These are phyloP conservation scores for Colletotrichum ledebouriae DNA, from an alignment of 2,329 filamentous ascomycete species.

Conservation along the genomic window DNA sequence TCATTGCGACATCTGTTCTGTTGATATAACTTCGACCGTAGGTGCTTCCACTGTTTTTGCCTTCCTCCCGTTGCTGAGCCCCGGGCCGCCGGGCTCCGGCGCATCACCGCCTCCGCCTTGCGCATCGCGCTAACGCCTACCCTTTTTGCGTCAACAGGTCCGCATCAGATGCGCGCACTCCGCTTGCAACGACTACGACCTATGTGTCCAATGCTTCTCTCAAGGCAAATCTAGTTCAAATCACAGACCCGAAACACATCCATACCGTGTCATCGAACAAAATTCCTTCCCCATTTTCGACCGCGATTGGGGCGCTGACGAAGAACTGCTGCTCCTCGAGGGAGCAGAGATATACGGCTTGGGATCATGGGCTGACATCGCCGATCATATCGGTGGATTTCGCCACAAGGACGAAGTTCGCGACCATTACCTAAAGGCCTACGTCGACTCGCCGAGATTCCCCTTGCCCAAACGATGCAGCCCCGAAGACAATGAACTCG, in stretches of 20 bases:
- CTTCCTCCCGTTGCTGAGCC: constrained; percentile 13
- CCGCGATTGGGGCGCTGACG: constrained; percentile 95
- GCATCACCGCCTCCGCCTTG: constrained; percentile 18
- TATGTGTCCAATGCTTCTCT: constrained; percentile 95
- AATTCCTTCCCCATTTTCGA: constrained; percentile 98
- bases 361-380: constrained; percentile 97
- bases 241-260: constrained; percentile 88
- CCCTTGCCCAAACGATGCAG: constrained; percentile 89
- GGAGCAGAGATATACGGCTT: constrained; percentile 96
- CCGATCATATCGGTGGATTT: constrained; percentile 97
- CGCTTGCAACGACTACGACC: constrained; percentile 92
- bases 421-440: constrained; percentile 92
- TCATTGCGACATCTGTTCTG: constrained; percentile 96
- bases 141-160: constrained; percentile 72
- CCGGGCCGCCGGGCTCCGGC: constrained; percentile 7
- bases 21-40: constrained; percentile 97
- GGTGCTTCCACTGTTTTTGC: constrained; percentile 51
- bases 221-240: constrained; percentile 84
- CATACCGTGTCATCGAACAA: constrained; percentile 95
- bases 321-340: constrained; percentile 93
- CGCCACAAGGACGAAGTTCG: constrained; percentile 95
- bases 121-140: constrained; percentile 40
- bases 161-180: constrained; percentile 91
- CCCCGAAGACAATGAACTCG: constrained; percentile 82
- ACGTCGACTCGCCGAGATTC: constrained; percentile 85